A percentile compares a stretch with the other conserved stretches of the same genome.
These are phyloP conservation scores for Termitomyces sp. DNA, from an alignment of 768 basidiomycete species.

Conservation along the genomic window DNA sequence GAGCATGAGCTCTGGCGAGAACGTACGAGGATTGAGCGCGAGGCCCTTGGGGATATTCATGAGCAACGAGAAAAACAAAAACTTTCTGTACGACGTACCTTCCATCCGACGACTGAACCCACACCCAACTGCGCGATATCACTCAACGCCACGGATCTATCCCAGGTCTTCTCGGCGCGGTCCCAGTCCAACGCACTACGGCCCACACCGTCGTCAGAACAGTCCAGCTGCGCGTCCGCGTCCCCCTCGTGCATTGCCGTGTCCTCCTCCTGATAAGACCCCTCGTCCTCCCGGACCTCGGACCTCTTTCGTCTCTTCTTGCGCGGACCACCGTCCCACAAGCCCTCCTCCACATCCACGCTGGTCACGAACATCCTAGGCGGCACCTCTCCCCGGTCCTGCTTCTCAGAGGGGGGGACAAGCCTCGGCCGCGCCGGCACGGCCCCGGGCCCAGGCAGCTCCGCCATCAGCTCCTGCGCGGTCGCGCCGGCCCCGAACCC, in stretches of 20 bases:
- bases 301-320: constrained; percentile 29
- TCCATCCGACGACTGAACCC: constrained; percentile 40
- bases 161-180: constrained; percentile 26
- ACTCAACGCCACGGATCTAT: constrained; percentile 17
- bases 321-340: constrained; percentile 21
- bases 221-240: constrained; percentile 4
- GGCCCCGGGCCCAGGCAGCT: constrained; percentile 3
- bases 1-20: constrained; percentile 53
- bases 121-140: constrained; percentile 18
- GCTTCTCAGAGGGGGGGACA: constrained; percentile 60
- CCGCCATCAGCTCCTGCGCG: neutral
- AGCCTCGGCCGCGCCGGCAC: constrained; percentile 26
- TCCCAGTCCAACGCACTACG: constrained; percentile 29
- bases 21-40: constrained; percentile 51
- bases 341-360: constrained; percentile 57
- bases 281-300: constrained; percentile 9
- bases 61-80: neutral
- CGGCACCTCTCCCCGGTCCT: constrained; percentile 44
- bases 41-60: constrained; percentile 36
- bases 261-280: neutral
- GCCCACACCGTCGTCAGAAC: constrained; percentile 1
- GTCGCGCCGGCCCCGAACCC: too few relatives aligned
- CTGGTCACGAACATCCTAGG: constrained; percentile 65
- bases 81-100: constrained; percentile 27
- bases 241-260: constrained; percentile 9